phyloP scores from a whole-genome alignment of 1,284 basidiomycete species.

The Inonotus hispidus region DNA sequence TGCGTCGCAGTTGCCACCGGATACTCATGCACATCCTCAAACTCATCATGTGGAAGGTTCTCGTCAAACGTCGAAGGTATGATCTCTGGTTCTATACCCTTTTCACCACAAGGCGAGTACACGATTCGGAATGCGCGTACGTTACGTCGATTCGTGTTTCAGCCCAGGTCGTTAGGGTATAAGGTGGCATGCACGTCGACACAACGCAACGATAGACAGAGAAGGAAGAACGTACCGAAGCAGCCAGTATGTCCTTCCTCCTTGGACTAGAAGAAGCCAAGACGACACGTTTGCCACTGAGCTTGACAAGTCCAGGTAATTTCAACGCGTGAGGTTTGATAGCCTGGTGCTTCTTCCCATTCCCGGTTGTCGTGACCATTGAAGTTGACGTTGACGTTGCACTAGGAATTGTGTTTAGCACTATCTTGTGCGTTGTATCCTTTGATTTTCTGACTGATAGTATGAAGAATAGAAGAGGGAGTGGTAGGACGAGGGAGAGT shows the following conservation, averaged over 20 bases:
- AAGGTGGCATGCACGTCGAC: background rate
- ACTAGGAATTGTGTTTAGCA: too few species aligned
- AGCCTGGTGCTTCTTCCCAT: constrained; percentile 30
- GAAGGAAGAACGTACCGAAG: constrained; percentile 52
- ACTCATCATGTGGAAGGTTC: constrained; percentile 66
- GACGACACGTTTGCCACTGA: constrained; percentile 71
- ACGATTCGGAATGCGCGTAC: too few species aligned
- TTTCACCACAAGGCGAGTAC: too few species aligned
- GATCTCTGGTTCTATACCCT: constrained; percentile 86
- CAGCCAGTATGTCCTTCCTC: constrained; percentile 79
- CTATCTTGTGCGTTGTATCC: too few species aligned
- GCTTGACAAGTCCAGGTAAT: constrained; percentile 65
- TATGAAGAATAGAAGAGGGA: too few species aligned
- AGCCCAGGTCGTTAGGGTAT: too few species aligned
- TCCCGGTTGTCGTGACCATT: too few species aligned
- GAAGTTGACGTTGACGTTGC: too few species aligned
- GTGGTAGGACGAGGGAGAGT: too few species aligned
- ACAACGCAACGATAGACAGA: too few species aligned
- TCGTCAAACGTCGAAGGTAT: constrained; percentile 88
- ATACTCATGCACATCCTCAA: constrained; percentile 83
- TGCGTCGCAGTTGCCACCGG: constrained; percentile 89
- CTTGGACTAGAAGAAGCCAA: constrained; percentile 85
- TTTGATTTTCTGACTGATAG: too few species aligned
- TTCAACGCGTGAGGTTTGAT: constrained; percentile 71
- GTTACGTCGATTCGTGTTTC: background rate